Conservation (phyloP, 495 filamentous ascomycete genomes). For the Letharia columbiana region DNA sequence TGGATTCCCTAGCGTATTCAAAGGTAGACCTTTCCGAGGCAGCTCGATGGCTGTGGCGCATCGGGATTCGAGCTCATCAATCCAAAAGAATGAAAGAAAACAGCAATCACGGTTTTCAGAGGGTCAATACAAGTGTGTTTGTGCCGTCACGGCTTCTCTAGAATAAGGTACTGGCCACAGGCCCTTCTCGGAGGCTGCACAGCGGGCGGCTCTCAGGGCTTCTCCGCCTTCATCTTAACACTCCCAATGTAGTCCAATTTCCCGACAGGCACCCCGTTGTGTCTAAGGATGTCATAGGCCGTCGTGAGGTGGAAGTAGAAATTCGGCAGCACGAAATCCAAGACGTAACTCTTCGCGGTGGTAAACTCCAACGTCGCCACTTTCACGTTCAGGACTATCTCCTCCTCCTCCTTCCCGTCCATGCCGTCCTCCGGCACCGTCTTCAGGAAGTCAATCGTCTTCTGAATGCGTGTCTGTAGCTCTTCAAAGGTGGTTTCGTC, state of each 20-base stretch:
- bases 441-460: slow-evolving; percentile 34
- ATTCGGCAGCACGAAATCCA: slow-evolving; percentile 41
- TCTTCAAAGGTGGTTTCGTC: slow-evolving; percentile 35
- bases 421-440: slow-evolving; percentile 32
- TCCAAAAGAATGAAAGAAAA: neutral
- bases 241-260: slow-evolving; percentile 43
- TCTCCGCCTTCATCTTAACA: too few species aligned
- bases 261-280: slow-evolving; percentile 47
- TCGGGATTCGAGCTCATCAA: neutral
- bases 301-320: slow-evolving; percentile 51
- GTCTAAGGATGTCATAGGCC: slow-evolving; percentile 48
- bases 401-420: slow-evolving; percentile 30
- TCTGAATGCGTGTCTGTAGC: slow-evolving; percentile 34
- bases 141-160: neutral
- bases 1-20: neutral
- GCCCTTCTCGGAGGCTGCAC: neutral
- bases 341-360: slow-evolving; percentile 28
- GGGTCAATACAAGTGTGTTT: neutral
- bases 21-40: neutral
- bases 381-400: slow-evolving; percentile 29
- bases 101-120: neutral
- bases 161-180: neutral
- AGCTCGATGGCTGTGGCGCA: neutral
- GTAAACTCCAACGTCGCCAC: slow-evolving; percentile 23
- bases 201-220: neutral